These are phyloP conservation scores for Globisporangium cylindrosporum DNA, from an alignment of 352 stramenopile genomes.

Conservation along the genomic window DNA sequence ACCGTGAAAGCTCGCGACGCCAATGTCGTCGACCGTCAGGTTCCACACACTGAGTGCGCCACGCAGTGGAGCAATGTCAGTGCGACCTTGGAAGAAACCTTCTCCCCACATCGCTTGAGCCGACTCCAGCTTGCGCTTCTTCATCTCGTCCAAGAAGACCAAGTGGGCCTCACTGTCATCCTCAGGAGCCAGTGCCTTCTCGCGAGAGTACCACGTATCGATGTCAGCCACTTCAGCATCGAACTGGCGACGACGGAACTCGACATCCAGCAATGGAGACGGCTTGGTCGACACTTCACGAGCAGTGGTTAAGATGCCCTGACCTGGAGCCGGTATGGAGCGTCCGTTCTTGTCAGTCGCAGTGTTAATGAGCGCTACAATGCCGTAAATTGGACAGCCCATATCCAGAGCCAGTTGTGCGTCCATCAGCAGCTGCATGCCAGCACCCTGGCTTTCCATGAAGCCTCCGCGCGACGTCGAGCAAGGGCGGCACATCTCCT, in stretches of 20 bases:
- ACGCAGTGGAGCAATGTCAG: constrained; percentile 73
- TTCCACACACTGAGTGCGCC: constrained; percentile 79
- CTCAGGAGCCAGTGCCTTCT: constrained; percentile 44
- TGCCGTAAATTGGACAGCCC: constrained; percentile 82
- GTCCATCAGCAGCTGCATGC: constrained; percentile 88
- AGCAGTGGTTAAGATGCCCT: constrained; percentile 85
- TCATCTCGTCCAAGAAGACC: constrained; percentile 58
- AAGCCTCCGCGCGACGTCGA: constrained; percentile 78
- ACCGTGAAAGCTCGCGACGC: constrained; percentile 83
- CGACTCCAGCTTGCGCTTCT: constrained; percentile 61
- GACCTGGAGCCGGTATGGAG: constrained; percentile 78
- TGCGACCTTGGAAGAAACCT: constrained; percentile 53
- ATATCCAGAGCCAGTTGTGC: constrained; percentile 85
- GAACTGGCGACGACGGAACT: constrained; percentile 76
- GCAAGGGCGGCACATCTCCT: constrained; percentile 85
- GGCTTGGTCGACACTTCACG: constrained; percentile 36
- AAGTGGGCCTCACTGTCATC: constrained; percentile 30
- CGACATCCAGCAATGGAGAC: constrained; percentile 65
- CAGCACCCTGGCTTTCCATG: constrained; percentile 87
- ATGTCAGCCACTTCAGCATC: constrained; percentile 69
- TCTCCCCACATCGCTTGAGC: constrained; percentile 70
- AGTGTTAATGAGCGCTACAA: constrained; percentile 82
- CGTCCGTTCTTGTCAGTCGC: constrained; percentile 88
- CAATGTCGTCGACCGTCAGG: constrained; percentile 75
- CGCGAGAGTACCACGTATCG: constrained; percentile 63